Evolutionary conservation across 2,329 filamentous ascomycete genomes (phyloP).

Genomic region (Scedosporium dehoogii): DNA sequence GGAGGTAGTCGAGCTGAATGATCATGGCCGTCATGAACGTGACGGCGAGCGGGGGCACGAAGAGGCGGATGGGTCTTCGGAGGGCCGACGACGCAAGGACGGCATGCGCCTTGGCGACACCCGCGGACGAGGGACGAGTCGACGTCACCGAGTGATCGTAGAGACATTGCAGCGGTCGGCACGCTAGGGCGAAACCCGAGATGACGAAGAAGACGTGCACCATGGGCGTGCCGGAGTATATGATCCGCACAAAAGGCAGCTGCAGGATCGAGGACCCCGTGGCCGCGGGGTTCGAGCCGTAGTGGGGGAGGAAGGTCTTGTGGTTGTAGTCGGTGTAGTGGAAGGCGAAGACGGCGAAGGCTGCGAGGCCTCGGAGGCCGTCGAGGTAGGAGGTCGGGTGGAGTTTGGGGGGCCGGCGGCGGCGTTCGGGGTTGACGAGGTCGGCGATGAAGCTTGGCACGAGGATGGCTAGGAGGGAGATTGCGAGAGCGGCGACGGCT

Average conservation of each 20-base stretch:
- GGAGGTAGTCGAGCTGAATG: conserved; percentile 35
- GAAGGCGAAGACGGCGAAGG: conserved; percentile 46
- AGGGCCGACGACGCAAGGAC: conserved; percentile 41
- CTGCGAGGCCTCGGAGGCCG: conserved; percentile 46
- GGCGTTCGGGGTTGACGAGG: conserved; percentile 7
- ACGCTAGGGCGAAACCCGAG: conserved; percentile 49
- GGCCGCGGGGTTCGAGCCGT: conserved; percentile 33
- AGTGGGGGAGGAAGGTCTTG: conserved; percentile 20
- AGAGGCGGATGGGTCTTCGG: conserved; percentile 41
- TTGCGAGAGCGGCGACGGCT: neutral
- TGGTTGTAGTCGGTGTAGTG: conserved; percentile 28
- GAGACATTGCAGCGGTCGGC: conserved; percentile 38
- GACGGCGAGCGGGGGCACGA: conserved; percentile 38
- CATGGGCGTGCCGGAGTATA: conserved; percentile 45
- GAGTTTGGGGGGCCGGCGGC: conserved; percentile 20
- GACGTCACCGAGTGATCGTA: conserved; percentile 31
- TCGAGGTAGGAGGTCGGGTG: conserved; percentile 47
- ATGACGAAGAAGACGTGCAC: conserved; percentile 55
- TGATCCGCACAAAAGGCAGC: conserved; percentile 42
- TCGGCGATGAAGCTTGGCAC: conserved; percentile 11
- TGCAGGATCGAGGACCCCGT: conserved; percentile 25
- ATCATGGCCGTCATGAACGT: conserved; percentile 36
- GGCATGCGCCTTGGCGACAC: conserved; percentile 28
- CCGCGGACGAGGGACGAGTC: conserved; percentile 36
- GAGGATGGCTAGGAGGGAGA: conserved; percentile 5